Percentiles rank a stretch among this genome's conserved stretches.
phyloP scores from a whole-genome alignment of 176 grass and related monocot species.

The Eragrostis nindensis region DNA sequence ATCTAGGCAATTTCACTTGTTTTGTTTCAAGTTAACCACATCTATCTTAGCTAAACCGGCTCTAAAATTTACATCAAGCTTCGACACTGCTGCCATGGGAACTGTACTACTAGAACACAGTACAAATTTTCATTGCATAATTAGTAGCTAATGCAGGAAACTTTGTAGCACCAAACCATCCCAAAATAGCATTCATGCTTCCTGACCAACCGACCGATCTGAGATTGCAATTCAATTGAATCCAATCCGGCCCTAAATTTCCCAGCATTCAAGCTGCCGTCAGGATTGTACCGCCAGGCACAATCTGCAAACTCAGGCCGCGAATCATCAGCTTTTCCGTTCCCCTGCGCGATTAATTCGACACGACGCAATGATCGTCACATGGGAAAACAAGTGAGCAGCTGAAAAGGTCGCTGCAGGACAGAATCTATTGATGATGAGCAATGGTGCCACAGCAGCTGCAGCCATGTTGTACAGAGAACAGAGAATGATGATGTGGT shows the following conservation, averaged over 20 bases:
- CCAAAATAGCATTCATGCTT: constrained; percentile 35
- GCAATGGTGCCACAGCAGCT: constrained; percentile 8
- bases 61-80: too few relatives aligned
- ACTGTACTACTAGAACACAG: too few relatives aligned
- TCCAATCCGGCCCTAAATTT: constrained; percentile 42
- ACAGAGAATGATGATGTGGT: not conserved
- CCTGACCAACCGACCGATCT: constrained; percentile 44
- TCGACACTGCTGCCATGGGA: too few relatives aligned
- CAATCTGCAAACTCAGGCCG: constrained; percentile 23
- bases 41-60: too few relatives aligned
- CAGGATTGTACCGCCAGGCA: constrained; percentile 25
- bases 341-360: constrained; percentile 1
- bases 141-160: not conserved
- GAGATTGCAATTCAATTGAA: constrained; percentile 28
- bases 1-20: too few relatives aligned
- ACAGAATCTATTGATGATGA: constrained; percentile 30
- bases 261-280: constrained; percentile 44
- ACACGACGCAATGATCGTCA: constrained; percentile 28
- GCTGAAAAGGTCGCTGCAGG: constrained; percentile 28
- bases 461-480: constrained; percentile 14
- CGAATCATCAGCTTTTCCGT: constrained; percentile 9
- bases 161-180: not conserved
- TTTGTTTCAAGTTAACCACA: too few relatives aligned
- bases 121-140: too few relatives aligned
- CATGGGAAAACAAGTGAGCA: constrained; percentile 36